These are phyloP conservation scores for Solanum lignicaule DNA, from an alignment of 257 asterid species.

Conservation along the genomic window DNA sequence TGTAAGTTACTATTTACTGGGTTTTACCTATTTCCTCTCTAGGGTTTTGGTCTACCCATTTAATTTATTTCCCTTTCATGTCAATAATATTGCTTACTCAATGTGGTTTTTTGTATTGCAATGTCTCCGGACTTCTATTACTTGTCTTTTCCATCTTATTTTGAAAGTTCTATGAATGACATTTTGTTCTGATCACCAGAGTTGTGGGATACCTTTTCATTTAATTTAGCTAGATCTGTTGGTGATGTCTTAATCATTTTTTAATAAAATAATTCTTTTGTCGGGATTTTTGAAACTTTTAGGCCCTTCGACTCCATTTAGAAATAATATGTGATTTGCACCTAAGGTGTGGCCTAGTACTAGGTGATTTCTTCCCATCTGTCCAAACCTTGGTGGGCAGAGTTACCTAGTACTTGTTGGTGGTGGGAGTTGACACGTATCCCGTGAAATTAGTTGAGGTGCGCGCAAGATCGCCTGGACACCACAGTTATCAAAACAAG, in stretches of 20 bases:
- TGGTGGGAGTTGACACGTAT: not conserved
- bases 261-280: not conserved
- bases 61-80: not conserved
- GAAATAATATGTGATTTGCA: not conserved
- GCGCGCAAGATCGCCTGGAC: not conserved
- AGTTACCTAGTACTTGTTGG: not conserved
- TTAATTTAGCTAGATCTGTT: not conserved
- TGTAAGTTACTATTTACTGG: not conserved
- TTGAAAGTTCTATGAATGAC: not conserved
- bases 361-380: not conserved
- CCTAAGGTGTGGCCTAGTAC: not conserved
- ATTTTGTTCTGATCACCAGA: not conserved
- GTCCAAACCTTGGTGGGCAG: not conserved
- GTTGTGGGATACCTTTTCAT: not conserved
- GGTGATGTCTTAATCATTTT: not conserved
- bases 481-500: not conserved
- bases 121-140: not conserved
- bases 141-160: not conserved
- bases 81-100: not conserved
- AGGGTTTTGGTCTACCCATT: not conserved
- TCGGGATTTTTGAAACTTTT: not conserved
- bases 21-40: not conserved
- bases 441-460: not conserved
- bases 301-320: not conserved
- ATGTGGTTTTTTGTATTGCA: not conserved